Evolutionary conservation across 1,139 yeast genomes (phyloP).

Genomic region (Lodderomyces margitis): DNA sequence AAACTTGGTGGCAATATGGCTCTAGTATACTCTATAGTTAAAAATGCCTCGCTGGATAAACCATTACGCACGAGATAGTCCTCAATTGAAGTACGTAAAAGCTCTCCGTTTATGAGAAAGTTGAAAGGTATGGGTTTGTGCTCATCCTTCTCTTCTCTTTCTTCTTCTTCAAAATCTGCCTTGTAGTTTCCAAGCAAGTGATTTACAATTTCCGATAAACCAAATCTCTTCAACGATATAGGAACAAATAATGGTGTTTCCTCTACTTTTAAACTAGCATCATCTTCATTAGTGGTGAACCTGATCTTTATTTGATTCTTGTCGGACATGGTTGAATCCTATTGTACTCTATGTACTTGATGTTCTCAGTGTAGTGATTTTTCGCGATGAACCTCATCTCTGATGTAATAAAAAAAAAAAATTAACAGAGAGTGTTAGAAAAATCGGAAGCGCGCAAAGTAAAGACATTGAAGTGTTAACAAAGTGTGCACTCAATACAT

Average conservation of each 20-base stretch:
- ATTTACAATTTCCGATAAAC: conserved; percentile 91
- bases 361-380: too few relatives aligned
- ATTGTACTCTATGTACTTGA: too few relatives aligned
- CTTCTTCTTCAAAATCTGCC: conserved; percentile 10
- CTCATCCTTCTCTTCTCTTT: conserved; percentile 18
- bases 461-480: not conserved
- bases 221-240: conserved; percentile 78
- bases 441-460: not conserved
- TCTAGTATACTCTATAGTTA: conserved; percentile 84
- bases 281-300: conserved; percentile 84
- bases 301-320: conserved; percentile 63
- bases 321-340: conserved; percentile 21
- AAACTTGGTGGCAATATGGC: conserved; percentile 93
- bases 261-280: conserved; percentile 66
- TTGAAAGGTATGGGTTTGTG: conserved; percentile 84
- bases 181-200: conserved; percentile 54
- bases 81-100: conserved; percentile 73
- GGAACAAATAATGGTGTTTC: conserved; percentile 89
- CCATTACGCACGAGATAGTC: conserved; percentile 77
- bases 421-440: not conserved
- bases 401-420: not conserved
- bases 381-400: conserved; percentile 1
- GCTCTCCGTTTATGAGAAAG: conserved; percentile 80
- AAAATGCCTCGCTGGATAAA: conserved; percentile 75
- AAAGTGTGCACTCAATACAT: too few relatives aligned